Conservation (phyloP, 2,329 filamentous ascomycete genomes). For the Phyllosticta citriasiana region DNA sequence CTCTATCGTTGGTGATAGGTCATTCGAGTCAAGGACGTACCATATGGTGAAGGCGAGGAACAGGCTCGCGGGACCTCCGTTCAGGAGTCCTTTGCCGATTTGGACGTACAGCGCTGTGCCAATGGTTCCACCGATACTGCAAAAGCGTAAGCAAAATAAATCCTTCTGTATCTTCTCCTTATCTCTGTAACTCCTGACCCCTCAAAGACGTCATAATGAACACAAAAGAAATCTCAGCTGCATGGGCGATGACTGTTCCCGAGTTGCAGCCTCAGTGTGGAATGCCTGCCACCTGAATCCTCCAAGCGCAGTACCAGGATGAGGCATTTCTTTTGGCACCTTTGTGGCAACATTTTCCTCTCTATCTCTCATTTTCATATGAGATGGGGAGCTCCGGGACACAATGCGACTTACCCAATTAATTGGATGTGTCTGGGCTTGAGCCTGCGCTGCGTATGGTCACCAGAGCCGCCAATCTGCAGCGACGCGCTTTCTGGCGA, state of each 20-base stretch:
- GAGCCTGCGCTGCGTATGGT: conserved; percentile 35
- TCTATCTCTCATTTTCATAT: not conserved
- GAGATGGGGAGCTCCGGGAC: not conserved
- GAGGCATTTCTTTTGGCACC: no score
- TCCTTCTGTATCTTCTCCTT: not conserved
- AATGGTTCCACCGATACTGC: conserved; percentile 33
- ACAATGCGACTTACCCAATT: conserved; percentile 23
- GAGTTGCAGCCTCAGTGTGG: no score
- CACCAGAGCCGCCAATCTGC: conserved; percentile 11
- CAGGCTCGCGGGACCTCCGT: conserved; percentile 36
- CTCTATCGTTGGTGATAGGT: not conserved
- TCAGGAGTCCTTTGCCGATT: conserved; percentile 36
- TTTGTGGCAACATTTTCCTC: not conserved
- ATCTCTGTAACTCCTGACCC: conserved; percentile 7
- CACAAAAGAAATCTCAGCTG: no score
- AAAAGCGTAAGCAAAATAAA: not conserved
- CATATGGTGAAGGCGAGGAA: conserved; percentile 38
- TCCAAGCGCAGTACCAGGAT: no score
- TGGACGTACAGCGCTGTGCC: conserved; percentile 40
- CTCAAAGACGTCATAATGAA: no score
- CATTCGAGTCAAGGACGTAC: conserved; percentile 15
- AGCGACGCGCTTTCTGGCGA: conserved; percentile 9
- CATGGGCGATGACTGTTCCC: no score
- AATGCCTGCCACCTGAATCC: no score
- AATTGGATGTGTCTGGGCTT: conserved; percentile 39